Evolutionary conservation across 2,329 filamentous ascomycete genomes (phyloP).

Genomic region (Ophiosphaerella narmari): DNA sequence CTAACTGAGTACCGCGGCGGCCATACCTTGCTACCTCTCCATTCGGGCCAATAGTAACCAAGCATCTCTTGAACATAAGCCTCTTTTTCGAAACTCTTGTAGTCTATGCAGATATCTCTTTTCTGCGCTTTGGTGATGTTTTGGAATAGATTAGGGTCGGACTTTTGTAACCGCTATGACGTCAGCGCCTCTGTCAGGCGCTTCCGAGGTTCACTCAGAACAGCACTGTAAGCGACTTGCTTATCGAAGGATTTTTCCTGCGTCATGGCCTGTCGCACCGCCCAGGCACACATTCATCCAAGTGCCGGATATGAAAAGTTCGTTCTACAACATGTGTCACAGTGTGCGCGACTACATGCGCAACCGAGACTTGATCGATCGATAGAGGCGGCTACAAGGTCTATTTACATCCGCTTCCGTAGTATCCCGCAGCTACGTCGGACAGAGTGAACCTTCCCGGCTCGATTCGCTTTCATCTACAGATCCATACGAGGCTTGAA

Average conservation of each 20-base stretch:
- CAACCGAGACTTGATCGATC: conserved; percentile 9
- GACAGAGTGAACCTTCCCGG: neutral
- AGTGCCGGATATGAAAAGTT: neutral
- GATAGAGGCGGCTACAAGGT: conserved; percentile 7
- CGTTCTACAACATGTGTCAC: conserved; percentile 6
- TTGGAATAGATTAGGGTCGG: too few species aligned
- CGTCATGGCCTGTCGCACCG: conserved; percentile 1
- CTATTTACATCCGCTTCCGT: conserved; percentile 17
- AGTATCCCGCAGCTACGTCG: conserved; percentile 13
- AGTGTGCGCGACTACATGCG: conserved; percentile 4
- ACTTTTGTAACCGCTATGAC: conserved; percentile 2
- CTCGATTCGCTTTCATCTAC: neutral
- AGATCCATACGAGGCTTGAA: neutral
- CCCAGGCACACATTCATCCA: conserved; percentile 1
- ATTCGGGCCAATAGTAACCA: too few species aligned
- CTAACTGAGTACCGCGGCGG: too few species aligned
- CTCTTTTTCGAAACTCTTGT: too few species aligned
- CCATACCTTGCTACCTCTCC: too few species aligned
- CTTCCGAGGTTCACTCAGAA: conserved; percentile 8
- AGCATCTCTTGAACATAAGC: too few species aligned
- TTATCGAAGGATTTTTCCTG: conserved; percentile 3
- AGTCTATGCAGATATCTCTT: too few species aligned
- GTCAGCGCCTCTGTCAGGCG: conserved; percentile 5
- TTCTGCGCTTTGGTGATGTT: too few species aligned
- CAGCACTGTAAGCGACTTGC: conserved; percentile 5